phyloP scores from a whole-genome alignment of 208 protist genomes.

The Naegleria gruberi region DNA sequence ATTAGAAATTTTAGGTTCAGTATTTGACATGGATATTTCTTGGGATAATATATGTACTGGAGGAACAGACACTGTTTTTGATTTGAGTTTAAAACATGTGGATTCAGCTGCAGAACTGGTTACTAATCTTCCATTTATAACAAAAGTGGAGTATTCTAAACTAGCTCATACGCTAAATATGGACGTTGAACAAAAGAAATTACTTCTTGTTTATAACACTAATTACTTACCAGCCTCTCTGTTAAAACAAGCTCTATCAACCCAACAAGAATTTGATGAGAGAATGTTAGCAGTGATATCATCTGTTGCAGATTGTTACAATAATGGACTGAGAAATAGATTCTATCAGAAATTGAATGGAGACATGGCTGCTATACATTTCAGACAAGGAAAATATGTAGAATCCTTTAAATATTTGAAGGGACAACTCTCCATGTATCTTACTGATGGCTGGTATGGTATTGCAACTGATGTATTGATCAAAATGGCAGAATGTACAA shows the following conservation, averaged over 20 bases:
- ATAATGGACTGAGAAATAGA: not conserved
- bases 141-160: not conserved
- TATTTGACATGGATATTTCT: not conserved
- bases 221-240: not conserved
- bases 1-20: not conserved
- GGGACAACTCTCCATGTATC: not conserved
- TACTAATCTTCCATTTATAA: not conserved
- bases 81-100: not conserved
- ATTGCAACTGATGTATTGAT: not conserved
- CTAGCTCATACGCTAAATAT: not conserved
- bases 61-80: not conserved
- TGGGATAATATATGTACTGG: not conserved
- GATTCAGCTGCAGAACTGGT: not conserved
- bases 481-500: not conserved
- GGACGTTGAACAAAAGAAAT: not conserved
- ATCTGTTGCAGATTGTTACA: not conserved
- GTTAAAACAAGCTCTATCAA: not conserved
- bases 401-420: not conserved
- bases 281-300: not conserved
- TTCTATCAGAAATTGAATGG: not conserved
- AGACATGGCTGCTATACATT: not conserved
- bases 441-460: not conserved
- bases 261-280: conserved; percentile 3
- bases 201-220: not conserved
- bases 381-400: not conserved